phyloP scores from a whole-genome alignment of 2,329 filamentous ascomycete genomes.

The Cercospora sesami region DNA sequence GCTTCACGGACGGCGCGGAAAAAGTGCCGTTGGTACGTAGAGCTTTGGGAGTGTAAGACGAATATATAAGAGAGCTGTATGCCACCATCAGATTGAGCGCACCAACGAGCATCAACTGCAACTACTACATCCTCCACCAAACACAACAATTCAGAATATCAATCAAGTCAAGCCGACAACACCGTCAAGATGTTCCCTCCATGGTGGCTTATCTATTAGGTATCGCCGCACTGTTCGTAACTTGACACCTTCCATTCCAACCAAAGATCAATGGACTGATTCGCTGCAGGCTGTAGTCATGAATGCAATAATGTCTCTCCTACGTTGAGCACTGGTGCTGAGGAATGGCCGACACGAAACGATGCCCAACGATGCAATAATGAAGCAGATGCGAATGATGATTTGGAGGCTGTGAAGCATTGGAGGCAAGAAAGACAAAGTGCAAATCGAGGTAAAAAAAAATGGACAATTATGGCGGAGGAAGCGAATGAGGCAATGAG shows the following conservation, averaged over 20 bases:
- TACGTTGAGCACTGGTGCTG: background rate
- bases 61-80: conserved; percentile 3
- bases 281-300: conserved; percentile 4
- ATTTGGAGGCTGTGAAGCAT: background rate
- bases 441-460: background rate
- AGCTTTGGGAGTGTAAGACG: background rate
- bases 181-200: conserved; percentile 9
- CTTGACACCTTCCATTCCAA: background rate
- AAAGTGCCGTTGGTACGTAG: background rate
- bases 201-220: conserved; percentile 17
- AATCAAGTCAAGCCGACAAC: background rate
- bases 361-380: background rate
- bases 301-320: conserved; percentile 8
- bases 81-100: background rate
- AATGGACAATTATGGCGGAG: background rate
- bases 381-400: background rate
- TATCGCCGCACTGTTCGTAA: conserved; percentile 6
- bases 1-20: background rate
- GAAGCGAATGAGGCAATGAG: background rate
- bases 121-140: background rate
- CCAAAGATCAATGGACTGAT: background rate
- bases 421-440: background rate
- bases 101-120: background rate
- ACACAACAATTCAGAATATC: background rate
- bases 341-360: background rate